Evolutionary conservation across 2,329 filamentous ascomycete genomes (phyloP).

Genomic region (Xenosphaeropsis pyriputrescens): DNA sequence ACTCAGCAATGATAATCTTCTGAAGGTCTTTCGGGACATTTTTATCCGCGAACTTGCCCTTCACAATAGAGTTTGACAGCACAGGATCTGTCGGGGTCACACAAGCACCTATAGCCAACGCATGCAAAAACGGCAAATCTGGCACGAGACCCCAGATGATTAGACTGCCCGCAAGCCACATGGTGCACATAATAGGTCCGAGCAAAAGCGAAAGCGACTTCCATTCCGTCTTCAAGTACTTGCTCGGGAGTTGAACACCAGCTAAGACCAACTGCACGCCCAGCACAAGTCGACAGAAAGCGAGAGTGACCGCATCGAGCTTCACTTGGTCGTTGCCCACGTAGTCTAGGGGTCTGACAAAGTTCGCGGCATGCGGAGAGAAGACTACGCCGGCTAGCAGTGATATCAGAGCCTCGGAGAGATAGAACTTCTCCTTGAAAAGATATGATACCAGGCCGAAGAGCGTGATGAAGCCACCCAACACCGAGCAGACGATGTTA

Average conservation of each 20-base stretch:
- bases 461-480: conserved; percentile 80
- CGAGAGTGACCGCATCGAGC: conserved; percentile 61
- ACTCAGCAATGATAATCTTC: conserved; percentile 66
- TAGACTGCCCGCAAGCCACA: conserved; percentile 77
- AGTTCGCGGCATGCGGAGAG: conserved; percentile 62
- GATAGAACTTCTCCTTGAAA: conserved; percentile 77
- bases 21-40: conserved; percentile 75
- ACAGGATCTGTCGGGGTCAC: conserved; percentile 89
- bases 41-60: conserved; percentile 84
- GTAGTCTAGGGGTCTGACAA: conserved; percentile 64
- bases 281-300: conserved; percentile 75
- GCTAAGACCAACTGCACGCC: conserved; percentile 84
- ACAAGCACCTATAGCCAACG: conserved; percentile 68
- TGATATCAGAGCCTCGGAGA: conserved; percentile 83
- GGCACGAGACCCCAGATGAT: conserved; percentile 67
- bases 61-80: conserved; percentile 78
- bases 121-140: conserved; percentile 57
- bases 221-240: conserved; percentile 70
- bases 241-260: conserved; percentile 73
- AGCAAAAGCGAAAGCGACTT: conserved; percentile 59
- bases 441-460: conserved; percentile 85
- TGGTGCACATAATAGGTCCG: conserved; percentile 69
- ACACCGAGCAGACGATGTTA: conserved; percentile 37
- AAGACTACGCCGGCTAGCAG: conserved; percentile 66
- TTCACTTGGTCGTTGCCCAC: conserved; percentile 37